Conservation (phyloP, 768 basidiomycete species). For the Grammothele lineata region DNA sequence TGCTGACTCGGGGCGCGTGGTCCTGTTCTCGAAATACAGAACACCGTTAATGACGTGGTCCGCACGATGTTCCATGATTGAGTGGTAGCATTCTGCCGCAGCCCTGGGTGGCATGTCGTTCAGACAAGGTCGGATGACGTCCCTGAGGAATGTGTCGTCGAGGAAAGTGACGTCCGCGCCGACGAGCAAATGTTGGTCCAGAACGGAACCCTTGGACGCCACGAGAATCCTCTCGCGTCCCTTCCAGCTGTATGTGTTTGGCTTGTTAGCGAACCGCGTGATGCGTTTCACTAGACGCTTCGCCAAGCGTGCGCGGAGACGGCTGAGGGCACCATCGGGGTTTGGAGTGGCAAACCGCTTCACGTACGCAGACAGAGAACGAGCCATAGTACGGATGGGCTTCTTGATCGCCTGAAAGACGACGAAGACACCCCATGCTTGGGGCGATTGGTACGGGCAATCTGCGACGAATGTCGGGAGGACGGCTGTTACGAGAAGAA, state of each 20-base stretch:
- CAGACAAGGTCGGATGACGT: slow-evolving; percentile 11
- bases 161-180: slow-evolving; percentile 10
- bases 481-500: slow-evolving; percentile 17
- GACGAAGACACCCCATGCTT: slow-evolving; percentile 16
- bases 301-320: slow-evolving; percentile 1
- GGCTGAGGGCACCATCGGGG: slow-evolving; percentile 3
- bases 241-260: slow-evolving; percentile 12
- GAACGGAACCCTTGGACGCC: slow-evolving; percentile 1
- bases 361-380: not conserved
- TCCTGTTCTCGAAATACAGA: slow-evolving; percentile 7
- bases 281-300: slow-evolving; percentile 4
- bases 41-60: slow-evolving; percentile 8
- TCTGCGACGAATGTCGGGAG: slow-evolving; percentile 12
- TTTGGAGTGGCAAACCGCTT: not conserved
- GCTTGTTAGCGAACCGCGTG: slow-evolving; percentile 10
- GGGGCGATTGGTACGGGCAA: slow-evolving; percentile 19
- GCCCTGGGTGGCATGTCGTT: slow-evolving; percentile 6
- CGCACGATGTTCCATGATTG: slow-evolving; percentile 10
- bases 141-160: slow-evolving; percentile 6
- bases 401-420: slow-evolving; percentile 8
- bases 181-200: slow-evolving; percentile 12
- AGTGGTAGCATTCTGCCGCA: slow-evolving; percentile 6
- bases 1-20: slow-evolving; percentile 4
- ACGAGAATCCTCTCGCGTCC: slow-evolving; percentile 9
- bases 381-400: slow-evolving; percentile 5